Percentiles rank a stretch among this genome's conserved stretches.
These are phyloP conservation scores for Rhodotorula paludigena DNA, from an alignment of 768 basidiomycete genomes.

Conservation along the genomic window DNA sequence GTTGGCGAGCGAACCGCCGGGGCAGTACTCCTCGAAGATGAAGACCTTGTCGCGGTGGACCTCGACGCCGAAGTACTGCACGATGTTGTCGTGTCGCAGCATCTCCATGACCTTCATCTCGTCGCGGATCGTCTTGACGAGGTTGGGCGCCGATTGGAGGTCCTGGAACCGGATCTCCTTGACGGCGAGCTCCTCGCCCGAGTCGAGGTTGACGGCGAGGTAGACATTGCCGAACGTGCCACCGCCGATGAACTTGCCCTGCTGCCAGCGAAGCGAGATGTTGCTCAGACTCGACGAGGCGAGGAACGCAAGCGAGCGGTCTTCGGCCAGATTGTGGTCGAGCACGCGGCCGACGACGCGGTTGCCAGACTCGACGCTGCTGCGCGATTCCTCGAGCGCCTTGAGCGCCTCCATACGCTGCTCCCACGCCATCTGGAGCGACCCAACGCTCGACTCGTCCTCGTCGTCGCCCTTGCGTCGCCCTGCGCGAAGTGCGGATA, in stretches of 20 bases:
- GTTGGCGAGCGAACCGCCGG: conserved; percentile 84
- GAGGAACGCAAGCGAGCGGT: conserved; percentile 85
- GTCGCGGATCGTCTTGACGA: conserved; percentile 89
- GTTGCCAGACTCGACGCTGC: conserved; percentile 61
- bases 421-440: conserved; percentile 32
- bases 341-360: conserved; percentile 82
- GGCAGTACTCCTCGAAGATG: conserved; percentile 98
- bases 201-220: conserved; percentile 90
- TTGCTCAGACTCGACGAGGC: conserved; percentile 86
- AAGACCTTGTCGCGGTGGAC: conserved; percentile 98
- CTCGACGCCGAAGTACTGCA: conserved; percentile 98
- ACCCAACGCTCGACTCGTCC: conserved; percentile 26
- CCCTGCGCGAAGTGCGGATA: conserved; percentile 28
- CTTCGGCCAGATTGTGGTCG: conserved; percentile 87
- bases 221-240: conserved; percentile 99
- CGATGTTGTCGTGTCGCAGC: conserved; percentile 93
- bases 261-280: conserved; percentile 95
- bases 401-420: conserved; percentile 58
- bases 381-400: conserved; percentile 63
- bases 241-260: conserved; percentile 95
- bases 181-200: conserved; percentile 94
- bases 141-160: conserved; percentile 73
- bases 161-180: conserved; percentile 99
- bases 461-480: conserved; percentile 16
- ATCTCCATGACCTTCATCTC: conserved; percentile 97